These are phyloP conservation scores for Wakefieldia striispora DNA, from an alignment of 768 basidiomycete species.

Conservation along the genomic window DNA sequence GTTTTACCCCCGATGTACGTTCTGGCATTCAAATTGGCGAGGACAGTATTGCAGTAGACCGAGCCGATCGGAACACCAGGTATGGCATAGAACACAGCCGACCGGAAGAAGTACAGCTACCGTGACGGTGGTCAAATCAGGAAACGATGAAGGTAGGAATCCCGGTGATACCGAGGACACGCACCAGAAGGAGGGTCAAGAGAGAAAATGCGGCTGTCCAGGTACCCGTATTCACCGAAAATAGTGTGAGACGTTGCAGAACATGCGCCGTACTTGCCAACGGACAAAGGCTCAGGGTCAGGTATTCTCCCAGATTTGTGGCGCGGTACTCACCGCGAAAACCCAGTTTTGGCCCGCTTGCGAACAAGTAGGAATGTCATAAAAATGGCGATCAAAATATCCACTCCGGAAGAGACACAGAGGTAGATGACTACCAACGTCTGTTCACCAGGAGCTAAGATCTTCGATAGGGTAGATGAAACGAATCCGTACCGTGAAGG, in stretches of 20 bases:
- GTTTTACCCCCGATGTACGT: too few species aligned
- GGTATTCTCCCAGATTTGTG: too few species aligned
- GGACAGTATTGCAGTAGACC: too few species aligned
- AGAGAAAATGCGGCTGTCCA: conserved; percentile 51
- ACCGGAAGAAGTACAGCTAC: too few species aligned
- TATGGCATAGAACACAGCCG: too few species aligned
- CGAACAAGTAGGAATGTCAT: conserved; percentile 2
- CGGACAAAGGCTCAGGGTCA: too few species aligned
- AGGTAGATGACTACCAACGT: neutral
- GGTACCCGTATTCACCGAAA: conserved; percentile 29
- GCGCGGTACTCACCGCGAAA: neutral
- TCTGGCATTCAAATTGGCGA: too few species aligned
- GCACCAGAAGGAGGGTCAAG: conserved; percentile 43
- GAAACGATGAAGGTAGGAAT: too few species aligned
- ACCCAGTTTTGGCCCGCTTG: neutral
- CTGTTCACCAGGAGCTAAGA: neutral
- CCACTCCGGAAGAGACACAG: neutral
- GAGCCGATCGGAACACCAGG: too few species aligned
- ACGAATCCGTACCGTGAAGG: neutral
- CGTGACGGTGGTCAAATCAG: too few species aligned
- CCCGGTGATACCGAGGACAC: conserved; percentile 24
- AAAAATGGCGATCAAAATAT: conserved; percentile 4
- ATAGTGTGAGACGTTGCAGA: conserved; percentile 1
- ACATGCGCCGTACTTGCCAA: neutral
- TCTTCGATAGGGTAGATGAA: neutral